Evolutionary conservation across 495 filamentous ascomycete species (phyloP).

Genomic region (Aspergillus campestris): DNA sequence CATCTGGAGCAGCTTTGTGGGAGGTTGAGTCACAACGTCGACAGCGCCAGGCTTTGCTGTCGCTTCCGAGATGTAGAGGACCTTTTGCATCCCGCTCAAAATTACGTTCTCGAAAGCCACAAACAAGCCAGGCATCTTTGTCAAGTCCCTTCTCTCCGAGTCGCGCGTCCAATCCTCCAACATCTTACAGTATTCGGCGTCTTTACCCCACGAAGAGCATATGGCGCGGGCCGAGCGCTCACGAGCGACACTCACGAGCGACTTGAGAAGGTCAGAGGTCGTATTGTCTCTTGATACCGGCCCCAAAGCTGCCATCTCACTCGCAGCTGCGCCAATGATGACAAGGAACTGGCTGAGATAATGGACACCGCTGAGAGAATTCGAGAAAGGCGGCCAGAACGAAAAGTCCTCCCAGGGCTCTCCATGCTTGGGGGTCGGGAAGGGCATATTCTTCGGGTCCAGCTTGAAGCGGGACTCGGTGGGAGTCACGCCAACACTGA

Average conservation of each 20-base stretch:
- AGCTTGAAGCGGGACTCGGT: conserved; percentile 68
- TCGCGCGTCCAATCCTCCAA: conserved; percentile 88
- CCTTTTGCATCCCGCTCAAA: conserved; percentile 79
- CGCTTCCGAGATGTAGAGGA: conserved; percentile 84
- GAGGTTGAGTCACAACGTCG: conserved; percentile 74
- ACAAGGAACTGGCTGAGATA: conserved; percentile 75
- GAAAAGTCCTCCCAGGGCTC: conserved; percentile 90
- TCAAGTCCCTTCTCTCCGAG: conserved; percentile 69
- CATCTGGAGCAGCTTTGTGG: conserved; percentile 74
- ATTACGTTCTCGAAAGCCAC: conserved; percentile 69
- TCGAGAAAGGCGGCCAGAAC: conserved; percentile 92
- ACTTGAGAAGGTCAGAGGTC: conserved; percentile 57
- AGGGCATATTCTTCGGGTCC: conserved; percentile 65
- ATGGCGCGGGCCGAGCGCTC: conserved; percentile 75
- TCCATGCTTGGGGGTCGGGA: conserved; percentile 64
- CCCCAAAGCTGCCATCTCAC: conserved; percentile 70
- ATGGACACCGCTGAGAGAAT: conserved; percentile 78
- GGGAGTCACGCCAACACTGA: conserved; percentile 39
- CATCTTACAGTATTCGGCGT: conserved; percentile 80
- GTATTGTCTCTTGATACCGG: conserved; percentile 50
- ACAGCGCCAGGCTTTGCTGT: conserved; percentile 55
- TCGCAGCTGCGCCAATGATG: conserved; percentile 73
- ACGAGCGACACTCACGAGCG: conserved; percentile 65
- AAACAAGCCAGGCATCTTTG: conserved; percentile 81
- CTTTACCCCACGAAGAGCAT: conserved; percentile 78